Evolutionary conservation across 1,284 basidiomycete species (phyloP).

Genomic region (Sporisorium sorghi): DNA sequence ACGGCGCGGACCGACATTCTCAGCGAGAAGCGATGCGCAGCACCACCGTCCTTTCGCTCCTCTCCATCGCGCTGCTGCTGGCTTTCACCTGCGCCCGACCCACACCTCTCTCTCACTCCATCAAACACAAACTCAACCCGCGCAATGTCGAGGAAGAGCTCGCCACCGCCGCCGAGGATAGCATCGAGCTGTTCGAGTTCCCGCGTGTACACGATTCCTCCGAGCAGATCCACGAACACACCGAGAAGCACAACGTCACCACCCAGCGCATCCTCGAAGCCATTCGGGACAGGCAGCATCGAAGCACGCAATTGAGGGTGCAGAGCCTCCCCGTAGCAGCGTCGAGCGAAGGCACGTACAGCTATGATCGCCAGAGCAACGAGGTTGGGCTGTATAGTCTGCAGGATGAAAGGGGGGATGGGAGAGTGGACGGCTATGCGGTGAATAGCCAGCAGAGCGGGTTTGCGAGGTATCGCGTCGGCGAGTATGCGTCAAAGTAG

Average conservation of each 20-base stretch:
- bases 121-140: background rate
- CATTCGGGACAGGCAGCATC: background rate
- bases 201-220: constrained; percentile 32
- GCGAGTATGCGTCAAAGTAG: background rate
- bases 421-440: background rate
- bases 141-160: constrained; percentile 21
- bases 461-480: background rate
- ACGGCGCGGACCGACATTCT: background rate
- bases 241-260: constrained; percentile 14
- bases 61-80: constrained; percentile 1
- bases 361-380: background rate
- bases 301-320: background rate
- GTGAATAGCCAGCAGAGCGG: background rate
- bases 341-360: background rate
- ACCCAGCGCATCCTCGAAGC: background rate
- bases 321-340: background rate
- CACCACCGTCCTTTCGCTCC: background rate
- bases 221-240: constrained; percentile 18
- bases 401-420: background rate
- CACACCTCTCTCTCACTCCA: background rate
- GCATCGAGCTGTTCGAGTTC: constrained; percentile 19
- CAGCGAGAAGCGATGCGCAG: constrained; percentile 1
- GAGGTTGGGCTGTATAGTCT: background rate
- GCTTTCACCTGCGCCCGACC: background rate
- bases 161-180: constrained; percentile 11